Percentiles rank a stretch among this genome's conserved stretches.
Evolutionary conservation across 2,329 filamentous ascomycete species (phyloP).

Genomic region (Zasmidium cellare): DNA sequence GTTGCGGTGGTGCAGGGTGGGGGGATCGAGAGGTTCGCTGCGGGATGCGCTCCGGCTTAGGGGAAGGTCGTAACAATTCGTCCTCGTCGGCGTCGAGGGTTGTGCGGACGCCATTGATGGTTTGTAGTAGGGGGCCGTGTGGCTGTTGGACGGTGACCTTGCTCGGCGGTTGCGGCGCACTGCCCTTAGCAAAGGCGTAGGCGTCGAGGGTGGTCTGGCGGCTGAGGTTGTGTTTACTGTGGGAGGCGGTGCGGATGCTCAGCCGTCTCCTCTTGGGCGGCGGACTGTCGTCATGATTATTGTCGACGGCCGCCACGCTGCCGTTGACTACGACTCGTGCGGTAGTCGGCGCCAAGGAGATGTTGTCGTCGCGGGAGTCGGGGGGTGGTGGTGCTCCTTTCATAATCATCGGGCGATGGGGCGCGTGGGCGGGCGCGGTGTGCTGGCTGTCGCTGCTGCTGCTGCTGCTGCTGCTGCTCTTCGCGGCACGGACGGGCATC

Average conservation of each 20-base stretch:
- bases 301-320: slow-evolving; percentile 6
- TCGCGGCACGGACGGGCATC: not conserved
- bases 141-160: slow-evolving; percentile 45
- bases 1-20: slow-evolving; percentile 14
- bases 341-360: no score
- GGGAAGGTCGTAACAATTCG: slow-evolving; percentile 17
- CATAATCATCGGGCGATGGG: no score
- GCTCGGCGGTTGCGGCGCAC: slow-evolving; percentile 39
- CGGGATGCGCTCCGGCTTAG: slow-evolving; percentile 11
- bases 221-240: not conserved
- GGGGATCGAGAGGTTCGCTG: slow-evolving; percentile 16
- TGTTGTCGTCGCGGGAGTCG: no score
- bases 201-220: slow-evolving; percentile 29
- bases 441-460: no score
- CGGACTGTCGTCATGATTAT: slow-evolving; percentile 26
- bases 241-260: slow-evolving; percentile 21
- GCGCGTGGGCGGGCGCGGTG: no score
- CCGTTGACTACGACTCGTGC: not conserved
- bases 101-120: slow-evolving; percentile 44
- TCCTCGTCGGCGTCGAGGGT: slow-evolving; percentile 28
- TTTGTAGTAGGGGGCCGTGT: slow-evolving; percentile 43
- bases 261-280: slow-evolving; percentile 30
- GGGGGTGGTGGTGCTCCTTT: no score
- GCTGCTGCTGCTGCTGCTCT: no score
- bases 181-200: slow-evolving; percentile 12